Evolutionary conservation across 345 rosid species (phyloP).

Genomic region (Carallia brachiata): DNA sequence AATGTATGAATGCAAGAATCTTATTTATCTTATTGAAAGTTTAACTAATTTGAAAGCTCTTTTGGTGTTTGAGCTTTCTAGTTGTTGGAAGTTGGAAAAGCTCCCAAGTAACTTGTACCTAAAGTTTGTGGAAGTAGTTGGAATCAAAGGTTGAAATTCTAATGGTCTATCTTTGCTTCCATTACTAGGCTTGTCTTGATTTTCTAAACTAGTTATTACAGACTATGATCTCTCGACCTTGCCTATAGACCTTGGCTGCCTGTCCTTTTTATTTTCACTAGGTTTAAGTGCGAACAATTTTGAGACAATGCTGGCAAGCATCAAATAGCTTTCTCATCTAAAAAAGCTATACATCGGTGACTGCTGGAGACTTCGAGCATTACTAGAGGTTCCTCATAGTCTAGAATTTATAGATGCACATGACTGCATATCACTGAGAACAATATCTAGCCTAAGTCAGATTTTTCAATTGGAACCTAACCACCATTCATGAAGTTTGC

Average conservation of each 20-base stretch:
- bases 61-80: slow-evolving; percentile 7
- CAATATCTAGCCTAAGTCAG: no score
- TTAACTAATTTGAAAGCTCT: background rate
- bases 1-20: background rate
- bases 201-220: no score
- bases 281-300: no score
- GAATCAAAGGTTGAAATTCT: background rate
- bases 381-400: no score
- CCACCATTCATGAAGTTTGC: background rate
- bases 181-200: no score
- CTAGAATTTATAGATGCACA: no score
- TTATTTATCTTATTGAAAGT: background rate
- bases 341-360: no score
- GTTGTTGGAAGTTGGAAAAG: slow-evolving; percentile 29
- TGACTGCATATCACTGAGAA: no score
- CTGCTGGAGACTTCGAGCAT: no score
- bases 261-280: background rate
- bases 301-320: no score
- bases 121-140: no score
- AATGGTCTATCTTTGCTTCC: background rate
- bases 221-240: background rate
- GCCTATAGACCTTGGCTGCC: background rate
- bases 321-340: no score
- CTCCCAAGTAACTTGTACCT: slow-evolving; percentile 17
- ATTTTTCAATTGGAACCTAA: background rate